Conservation (phyloP, 306 rosid species). For the Cucurbita argyrosperma region DNA sequence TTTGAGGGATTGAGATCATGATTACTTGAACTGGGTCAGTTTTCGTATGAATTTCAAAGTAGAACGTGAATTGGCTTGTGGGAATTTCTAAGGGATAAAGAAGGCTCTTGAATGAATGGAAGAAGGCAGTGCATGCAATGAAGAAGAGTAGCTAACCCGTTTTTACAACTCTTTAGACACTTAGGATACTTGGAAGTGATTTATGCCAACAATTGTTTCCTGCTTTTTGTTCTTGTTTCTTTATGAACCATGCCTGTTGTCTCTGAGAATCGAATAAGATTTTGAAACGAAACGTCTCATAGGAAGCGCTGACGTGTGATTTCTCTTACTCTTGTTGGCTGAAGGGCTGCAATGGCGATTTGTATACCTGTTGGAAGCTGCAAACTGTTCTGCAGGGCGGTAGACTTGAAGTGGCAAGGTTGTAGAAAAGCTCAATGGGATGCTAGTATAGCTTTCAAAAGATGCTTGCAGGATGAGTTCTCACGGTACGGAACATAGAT, state of each 20-base stretch:
- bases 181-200: background rate
- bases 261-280: background rate
- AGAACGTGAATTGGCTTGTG: too few relatives aligned
- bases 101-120: too few relatives aligned
- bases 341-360: conserved; percentile 42
- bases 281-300: background rate
- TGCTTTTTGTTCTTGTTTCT: background rate
- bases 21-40: too few relatives aligned
- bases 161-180: background rate
- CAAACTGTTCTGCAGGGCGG: conserved; percentile 21
- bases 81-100: too few relatives aligned
- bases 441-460: conserved; percentile 21
- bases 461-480: conserved; percentile 30
- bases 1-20: too few relatives aligned
- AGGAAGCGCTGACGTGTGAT: background rate
- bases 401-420: conserved; percentile 24
- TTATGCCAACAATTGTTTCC: background rate
- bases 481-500: conserved; percentile 30
- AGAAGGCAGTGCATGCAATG: too few relatives aligned
- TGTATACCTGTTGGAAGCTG: conserved; percentile 46
- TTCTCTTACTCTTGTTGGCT: conserved; percentile 9
- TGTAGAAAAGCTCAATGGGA: conserved; percentile 27
- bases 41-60: too few relatives aligned
- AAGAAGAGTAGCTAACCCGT: background rate
- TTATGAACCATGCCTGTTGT: background rate